These are phyloP conservation scores for Daldinia caldariorum DNA, from an alignment of 495 filamentous ascomycete genomes.

Conservation along the genomic window DNA sequence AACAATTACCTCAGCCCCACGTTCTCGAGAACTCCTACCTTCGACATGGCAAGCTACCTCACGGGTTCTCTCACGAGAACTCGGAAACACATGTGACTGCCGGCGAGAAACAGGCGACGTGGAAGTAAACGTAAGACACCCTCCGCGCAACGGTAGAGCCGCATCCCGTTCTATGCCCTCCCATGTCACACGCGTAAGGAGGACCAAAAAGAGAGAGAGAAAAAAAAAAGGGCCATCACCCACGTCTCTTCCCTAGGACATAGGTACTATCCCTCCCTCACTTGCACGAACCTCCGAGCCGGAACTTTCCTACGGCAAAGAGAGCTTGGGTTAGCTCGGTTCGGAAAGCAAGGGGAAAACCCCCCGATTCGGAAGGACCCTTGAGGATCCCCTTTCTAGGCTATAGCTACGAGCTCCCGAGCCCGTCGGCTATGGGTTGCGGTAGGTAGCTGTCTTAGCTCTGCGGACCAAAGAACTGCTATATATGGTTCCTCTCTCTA, in stretches of 20 bases:
- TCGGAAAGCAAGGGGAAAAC: neutral
- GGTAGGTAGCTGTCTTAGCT: neutral
- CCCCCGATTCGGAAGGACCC: conserved; percentile 19
- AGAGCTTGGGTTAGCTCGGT: neutral
- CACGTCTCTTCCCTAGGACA: neutral
- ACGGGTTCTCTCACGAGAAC: neutral
- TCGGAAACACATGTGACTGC: neutral
- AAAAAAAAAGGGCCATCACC: neutral
- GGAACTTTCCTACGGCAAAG: conserved; percentile 10
- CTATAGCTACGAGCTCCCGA: conserved; percentile 12
- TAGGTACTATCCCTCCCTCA: conserved; percentile 12
- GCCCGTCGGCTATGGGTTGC: conserved; percentile 29
- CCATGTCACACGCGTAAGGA: too few relatives aligned
- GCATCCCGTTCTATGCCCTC: conserved; percentile 8
- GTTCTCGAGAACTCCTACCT: neutral
- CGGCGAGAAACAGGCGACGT: conserved; percentile 11
- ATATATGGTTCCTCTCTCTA: conserved; percentile 1
- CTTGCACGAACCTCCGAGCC: conserved; percentile 15
- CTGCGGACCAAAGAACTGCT: conserved; percentile 20
- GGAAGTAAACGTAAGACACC: conserved; percentile 24
- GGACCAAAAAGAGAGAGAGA: neutral
- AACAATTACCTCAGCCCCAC: too few relatives aligned
- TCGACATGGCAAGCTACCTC: neutral
- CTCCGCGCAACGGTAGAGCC: conserved; percentile 30
- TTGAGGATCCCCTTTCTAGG: conserved; percentile 17